Evolutionary conservation across 2,329 filamentous ascomycete genomes (phyloP).

Genomic region (Lachnellula arida): DNA sequence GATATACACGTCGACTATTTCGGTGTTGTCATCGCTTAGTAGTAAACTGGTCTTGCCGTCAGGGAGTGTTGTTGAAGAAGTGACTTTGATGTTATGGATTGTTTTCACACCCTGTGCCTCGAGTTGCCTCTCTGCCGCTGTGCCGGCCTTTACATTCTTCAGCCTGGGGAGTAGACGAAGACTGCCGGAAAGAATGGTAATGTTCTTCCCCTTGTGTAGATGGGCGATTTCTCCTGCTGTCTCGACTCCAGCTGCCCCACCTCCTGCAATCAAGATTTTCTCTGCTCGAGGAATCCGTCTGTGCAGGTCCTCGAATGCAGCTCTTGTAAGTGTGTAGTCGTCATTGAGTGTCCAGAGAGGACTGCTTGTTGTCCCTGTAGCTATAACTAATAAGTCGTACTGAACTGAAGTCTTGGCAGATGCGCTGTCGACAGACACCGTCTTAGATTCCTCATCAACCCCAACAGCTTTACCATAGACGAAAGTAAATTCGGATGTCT

Average conservation of each 20-base stretch:
- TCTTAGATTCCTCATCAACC: slow-evolving; percentile 36
- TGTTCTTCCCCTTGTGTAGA: slow-evolving; percentile 12
- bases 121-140: slow-evolving; percentile 38
- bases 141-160: background rate
- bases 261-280: slow-evolving; percentile 28
- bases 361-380: slow-evolving; percentile 43
- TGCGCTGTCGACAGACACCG: slow-evolving; percentile 36
- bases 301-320: slow-evolving; percentile 24
- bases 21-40: slow-evolving; percentile 40
- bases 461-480: slow-evolving; percentile 44
- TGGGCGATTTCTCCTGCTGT: slow-evolving; percentile 28
- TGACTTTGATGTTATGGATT: slow-evolving; percentile 37
- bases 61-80: slow-evolving; percentile 22
- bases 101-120: slow-evolving; percentile 48
- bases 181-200: slow-evolving; percentile 20
- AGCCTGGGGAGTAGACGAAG: slow-evolving; percentile 11
- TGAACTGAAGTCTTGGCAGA: slow-evolving; percentile 27
- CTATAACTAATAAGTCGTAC: slow-evolving; percentile 37
- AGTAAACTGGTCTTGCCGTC: slow-evolving; percentile 34
- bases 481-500: slow-evolving; percentile 43
- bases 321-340: slow-evolving; percentile 30
- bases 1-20: slow-evolving; percentile 43
- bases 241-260: slow-evolving; percentile 30
- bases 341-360: slow-evolving; percentile 43
- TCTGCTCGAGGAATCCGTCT: slow-evolving; percentile 29